Evolutionary conservation across 1,284 basidiomycete genomes (phyloP), one percentile per base, ranked within the genome.

Genomic region (Ganoderma resinaceum): DNA sequence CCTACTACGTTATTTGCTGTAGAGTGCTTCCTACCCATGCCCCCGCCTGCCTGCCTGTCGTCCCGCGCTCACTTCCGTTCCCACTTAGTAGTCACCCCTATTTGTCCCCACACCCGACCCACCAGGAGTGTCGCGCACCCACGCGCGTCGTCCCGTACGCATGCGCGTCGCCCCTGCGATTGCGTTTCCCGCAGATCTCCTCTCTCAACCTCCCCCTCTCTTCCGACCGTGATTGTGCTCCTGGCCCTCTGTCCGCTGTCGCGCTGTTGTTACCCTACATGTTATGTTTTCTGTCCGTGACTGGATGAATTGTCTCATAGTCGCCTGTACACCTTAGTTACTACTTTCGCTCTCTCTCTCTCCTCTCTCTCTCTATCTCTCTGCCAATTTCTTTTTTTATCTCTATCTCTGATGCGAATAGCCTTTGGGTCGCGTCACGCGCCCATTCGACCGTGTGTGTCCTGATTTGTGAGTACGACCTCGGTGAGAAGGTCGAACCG

Each of bases 211-310:
- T n/a, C n/a, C n/a, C 49, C 46, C 9, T 20, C n/a, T 18, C 61
- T 12, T 8, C 42, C 57, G 58, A 58, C 53, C 40, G 43, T 23
- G 35, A 3, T 23, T 49, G 46, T 49, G 23, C 46, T 49, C 46
- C 46, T 26, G 23, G 6, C 31, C 43, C 43, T 59, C 37, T 40
- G 61, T 66, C 63, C 59, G 71, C 68, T 70, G 60, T 72, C 71
- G 70, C 62, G 65, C 62, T 69, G 70, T 72, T 72, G 71, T 70
- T 66, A 67, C 66, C 65, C 64, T 66, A 68, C 68, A 61, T 66
- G 66, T 65, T 65, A 63, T 69, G 66, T 68, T 68, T 65, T 72
- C 62, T 64, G 60, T 60, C 43, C 65, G 35, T 60, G 29, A 2
- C n/a, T 16, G 33, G 12, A 23, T 20, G 58, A 38, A 26, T 60